Evolutionary conservation across 2,329 filamentous ascomycete genomes (phyloP).

Genomic region (Botrytis elliptica): DNA sequence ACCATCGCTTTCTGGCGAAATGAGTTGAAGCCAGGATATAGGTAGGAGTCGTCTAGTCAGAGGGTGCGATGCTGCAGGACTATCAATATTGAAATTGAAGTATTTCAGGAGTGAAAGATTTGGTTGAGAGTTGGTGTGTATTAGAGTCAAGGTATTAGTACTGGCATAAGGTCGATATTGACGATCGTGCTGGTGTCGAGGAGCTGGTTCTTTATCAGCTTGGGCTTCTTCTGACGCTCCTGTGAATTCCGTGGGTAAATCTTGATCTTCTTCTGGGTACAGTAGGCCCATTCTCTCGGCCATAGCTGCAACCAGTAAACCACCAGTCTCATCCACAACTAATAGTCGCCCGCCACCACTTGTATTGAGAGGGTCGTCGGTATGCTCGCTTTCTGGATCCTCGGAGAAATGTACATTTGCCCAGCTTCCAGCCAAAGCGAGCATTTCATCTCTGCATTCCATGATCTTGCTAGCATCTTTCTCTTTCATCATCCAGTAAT

Average conservation of each 20-base stretch:
- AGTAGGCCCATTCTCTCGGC: constrained; percentile 70
- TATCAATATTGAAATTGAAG: constrained; percentile 77
- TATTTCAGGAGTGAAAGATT: constrained; percentile 87
- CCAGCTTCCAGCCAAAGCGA: constrained; percentile 83
- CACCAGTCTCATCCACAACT: constrained; percentile 69
- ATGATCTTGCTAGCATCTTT: constrained; percentile 78
- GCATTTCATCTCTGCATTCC: constrained; percentile 80
- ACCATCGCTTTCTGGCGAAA: constrained; percentile 72
- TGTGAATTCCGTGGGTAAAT: constrained; percentile 12
- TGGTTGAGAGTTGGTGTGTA: constrained; percentile 81
- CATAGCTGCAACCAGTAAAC: constrained; percentile 65
- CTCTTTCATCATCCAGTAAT: constrained; percentile 75
- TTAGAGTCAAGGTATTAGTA: constrained; percentile 71
- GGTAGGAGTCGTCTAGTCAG: constrained; percentile 78
- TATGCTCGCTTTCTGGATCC: constrained; percentile 21
- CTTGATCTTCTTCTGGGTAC: constrained; percentile 41
- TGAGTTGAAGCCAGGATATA: constrained; percentile 87
- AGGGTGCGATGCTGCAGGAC: constrained; percentile 60
- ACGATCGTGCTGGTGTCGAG: constrained; percentile 18
- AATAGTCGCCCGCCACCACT: constrained; percentile 56
- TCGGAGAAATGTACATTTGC: constrained; percentile 73
- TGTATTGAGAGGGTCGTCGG: constrained; percentile 11
- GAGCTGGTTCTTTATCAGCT: constrained; percentile 17
- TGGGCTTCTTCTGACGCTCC: constrained; percentile 15
- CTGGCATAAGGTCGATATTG: constrained; percentile 29